These are phyloP conservation scores for Mycena alexandri DNA, from an alignment of 768 basidiomycete genomes.

Conservation along the genomic window DNA sequence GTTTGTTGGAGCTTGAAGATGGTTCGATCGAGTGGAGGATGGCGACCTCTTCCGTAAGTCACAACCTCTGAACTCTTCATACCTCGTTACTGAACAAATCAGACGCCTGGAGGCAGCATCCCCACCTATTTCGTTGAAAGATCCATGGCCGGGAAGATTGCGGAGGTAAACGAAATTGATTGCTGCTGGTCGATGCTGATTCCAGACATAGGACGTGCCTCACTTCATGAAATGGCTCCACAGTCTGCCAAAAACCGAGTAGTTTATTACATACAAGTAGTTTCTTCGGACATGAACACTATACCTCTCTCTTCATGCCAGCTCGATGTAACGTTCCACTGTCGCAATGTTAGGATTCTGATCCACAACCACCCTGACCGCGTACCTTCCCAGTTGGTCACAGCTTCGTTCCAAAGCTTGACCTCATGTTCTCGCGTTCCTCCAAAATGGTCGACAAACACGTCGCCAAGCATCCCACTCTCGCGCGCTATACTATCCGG, in stretches of 20 bases:
- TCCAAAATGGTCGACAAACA: slow-evolving; percentile 94
- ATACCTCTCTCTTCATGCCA: slow-evolving; percentile 58
- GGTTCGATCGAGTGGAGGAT: slow-evolving; percentile 83
- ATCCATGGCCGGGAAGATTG: slow-evolving; percentile 72
- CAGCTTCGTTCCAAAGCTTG: slow-evolving; percentile 86
- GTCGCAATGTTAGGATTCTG: slow-evolving; percentile 27
- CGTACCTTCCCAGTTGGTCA: slow-evolving; percentile 95
- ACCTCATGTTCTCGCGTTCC: slow-evolving; percentile 97
- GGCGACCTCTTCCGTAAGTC: slow-evolving; percentile 69
- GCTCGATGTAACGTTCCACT: slow-evolving; percentile 91
- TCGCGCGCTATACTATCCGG: slow-evolving; percentile 86
- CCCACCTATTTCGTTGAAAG: slow-evolving; percentile 74
- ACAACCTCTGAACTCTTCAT: too few relatives aligned
- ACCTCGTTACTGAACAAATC: too few relatives aligned
- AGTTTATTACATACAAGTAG: not conserved
- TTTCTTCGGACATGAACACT: slow-evolving; percentile 1
- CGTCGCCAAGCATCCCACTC: slow-evolving; percentile 78
- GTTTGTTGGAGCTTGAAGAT: slow-evolving; percentile 69
- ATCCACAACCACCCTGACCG: slow-evolving; percentile 14
- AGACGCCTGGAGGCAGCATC: slow-evolving; percentile 77
- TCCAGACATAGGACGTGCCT: slow-evolving; percentile 69
- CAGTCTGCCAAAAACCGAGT: slow-evolving; percentile 41
- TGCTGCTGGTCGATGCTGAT: slow-evolving; percentile 8
- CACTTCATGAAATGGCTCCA: slow-evolving; percentile 79
- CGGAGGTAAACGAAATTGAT: slow-evolving; percentile 57